Conservation (phyloP, 2,329 filamentous ascomycete genomes). For the Juglanconis sp. region DNA sequence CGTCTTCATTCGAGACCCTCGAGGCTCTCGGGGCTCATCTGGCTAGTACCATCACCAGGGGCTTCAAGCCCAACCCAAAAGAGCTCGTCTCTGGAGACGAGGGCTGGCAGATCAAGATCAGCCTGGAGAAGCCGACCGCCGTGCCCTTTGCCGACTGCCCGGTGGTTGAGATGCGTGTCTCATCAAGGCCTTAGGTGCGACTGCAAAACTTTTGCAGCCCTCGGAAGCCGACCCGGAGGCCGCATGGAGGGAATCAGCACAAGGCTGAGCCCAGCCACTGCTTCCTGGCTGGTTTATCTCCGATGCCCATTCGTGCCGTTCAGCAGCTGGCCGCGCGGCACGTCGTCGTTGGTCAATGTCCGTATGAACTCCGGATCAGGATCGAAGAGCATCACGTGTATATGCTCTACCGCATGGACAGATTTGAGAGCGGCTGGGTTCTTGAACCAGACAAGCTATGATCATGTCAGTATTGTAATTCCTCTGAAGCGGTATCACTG, state of each 20-base stretch:
- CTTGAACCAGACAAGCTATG: conserved; percentile 69
- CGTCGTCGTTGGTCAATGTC: conserved; percentile 70
- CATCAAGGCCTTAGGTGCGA: background rate
- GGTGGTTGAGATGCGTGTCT: conserved; percentile 55
- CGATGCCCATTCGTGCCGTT: conserved; percentile 8
- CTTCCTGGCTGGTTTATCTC: background rate
- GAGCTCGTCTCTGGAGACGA: conserved; percentile 31
- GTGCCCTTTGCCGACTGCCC: conserved; percentile 71
- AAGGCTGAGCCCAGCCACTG: background rate
- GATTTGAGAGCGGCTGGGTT: conserved; percentile 87
- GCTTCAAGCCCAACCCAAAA: conserved; percentile 33
- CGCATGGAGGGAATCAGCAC: background rate
- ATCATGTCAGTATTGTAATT: conserved; percentile 12
- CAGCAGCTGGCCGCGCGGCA: conserved; percentile 56
- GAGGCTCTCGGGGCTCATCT: conserved; percentile 56
- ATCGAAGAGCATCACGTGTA: conserved; percentile 87
- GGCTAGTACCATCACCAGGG: conserved; percentile 42
- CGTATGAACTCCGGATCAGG: conserved; percentile 68
- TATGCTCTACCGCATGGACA: conserved; percentile 84
- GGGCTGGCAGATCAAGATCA: conserved; percentile 55
- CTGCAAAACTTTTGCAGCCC: background rate
- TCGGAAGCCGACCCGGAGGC: background rate
- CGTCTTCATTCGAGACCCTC: conserved; percentile 59
- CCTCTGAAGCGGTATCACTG: conserved; percentile 27
- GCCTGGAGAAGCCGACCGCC: conserved; percentile 70